A percentile compares a stretch with the other conserved stretches of the same genome.
phyloP scores from a whole-genome alignment of 768 basidiomycete species.

The Kwoniella dendrophila region DNA sequence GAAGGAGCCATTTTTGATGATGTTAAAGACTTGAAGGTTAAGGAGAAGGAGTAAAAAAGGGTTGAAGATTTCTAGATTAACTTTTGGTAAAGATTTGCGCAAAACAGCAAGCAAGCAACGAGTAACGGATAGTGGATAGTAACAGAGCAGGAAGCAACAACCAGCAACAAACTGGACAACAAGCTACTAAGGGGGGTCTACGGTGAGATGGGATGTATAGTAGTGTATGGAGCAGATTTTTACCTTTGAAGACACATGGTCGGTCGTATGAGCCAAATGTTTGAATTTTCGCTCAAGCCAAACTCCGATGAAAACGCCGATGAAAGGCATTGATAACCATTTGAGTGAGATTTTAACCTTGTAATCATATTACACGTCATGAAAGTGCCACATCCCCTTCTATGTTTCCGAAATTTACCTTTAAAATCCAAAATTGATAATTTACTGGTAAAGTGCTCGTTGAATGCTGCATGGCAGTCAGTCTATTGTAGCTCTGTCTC shows the following conservation, averaged over 20 bases:
- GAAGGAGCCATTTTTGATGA: constrained; percentile 51
- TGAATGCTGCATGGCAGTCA: not conserved
- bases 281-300: constrained; percentile 24
- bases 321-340: constrained; percentile 8
- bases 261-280: too few species aligned
- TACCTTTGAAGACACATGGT: too few species aligned
- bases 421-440: not conserved
- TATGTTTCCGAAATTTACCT: not conserved
- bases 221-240: too few species aligned
- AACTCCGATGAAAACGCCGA: constrained; percentile 30
- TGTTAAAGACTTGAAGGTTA: constrained; percentile 34
- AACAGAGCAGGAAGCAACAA: not conserved
- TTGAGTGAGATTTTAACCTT: not conserved
- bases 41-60: constrained; percentile 19
- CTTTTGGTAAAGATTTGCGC: constrained; percentile 7
- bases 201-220: not conserved
- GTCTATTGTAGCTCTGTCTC: too few species aligned
- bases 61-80: not conserved
- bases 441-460: not conserved
- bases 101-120: not conserved
- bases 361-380: constrained; percentile 23
- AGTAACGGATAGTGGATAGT: constrained; percentile 3
- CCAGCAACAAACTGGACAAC: not conserved
- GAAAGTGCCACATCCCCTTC: constrained; percentile 22
- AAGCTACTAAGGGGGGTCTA: not conserved